Base-by-base conservation (phyloP, 345 rosid species). In the Corymbia maculata region DNA sequence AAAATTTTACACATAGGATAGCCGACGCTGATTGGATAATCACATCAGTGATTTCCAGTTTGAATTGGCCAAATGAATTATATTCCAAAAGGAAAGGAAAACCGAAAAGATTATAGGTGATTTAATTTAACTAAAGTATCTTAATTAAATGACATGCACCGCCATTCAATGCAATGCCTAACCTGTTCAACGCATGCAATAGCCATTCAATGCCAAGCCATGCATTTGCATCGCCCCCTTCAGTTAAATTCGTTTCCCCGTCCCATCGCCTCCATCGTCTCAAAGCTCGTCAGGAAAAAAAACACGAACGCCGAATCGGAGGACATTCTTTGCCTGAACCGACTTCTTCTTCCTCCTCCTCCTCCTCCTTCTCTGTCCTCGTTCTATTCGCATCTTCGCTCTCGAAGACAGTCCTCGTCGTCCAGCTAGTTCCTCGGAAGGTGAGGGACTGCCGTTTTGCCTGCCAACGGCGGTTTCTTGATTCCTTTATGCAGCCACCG, bases 31-130 rank as follows among this genome's bases (percentile, higher is more conserved):
- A 68, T 68, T 32, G 0, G 44, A 68, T 68, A 3, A 12, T 9
- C 13, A 16, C 1, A 4, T 19, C 42, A 9, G 44, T 2, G 7
- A 30, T 30, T 30, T 30, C 6, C 2, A 0, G 3, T 8, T 11
- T 68, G 30, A 6, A 30, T 30, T 30, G 11, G 9, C 22, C 11
- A 21, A 3, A 68, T 68, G 44, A 21, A 30, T 30, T 30, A 66
- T 66, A 66, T n/a, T 64, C 1, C 2, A 75, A 26, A 42, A 75
- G 4, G 4, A 19, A 36, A 2, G 9, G 49, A 5, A 75, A 36
- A 19, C 8, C 28, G 82, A 9, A 19, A 10, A 36, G 12, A 42
- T 10, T 4, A 19, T 36, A 36, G 49, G 82, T 9, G 24, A 75
- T 36, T 64, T 5, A 75, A 57, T 24, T 19, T 42, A 42, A 75